These are phyloP conservation scores for Cercophora samala DNA, from an alignment of 495 filamentous ascomycete species.

Conservation along the genomic window DNA sequence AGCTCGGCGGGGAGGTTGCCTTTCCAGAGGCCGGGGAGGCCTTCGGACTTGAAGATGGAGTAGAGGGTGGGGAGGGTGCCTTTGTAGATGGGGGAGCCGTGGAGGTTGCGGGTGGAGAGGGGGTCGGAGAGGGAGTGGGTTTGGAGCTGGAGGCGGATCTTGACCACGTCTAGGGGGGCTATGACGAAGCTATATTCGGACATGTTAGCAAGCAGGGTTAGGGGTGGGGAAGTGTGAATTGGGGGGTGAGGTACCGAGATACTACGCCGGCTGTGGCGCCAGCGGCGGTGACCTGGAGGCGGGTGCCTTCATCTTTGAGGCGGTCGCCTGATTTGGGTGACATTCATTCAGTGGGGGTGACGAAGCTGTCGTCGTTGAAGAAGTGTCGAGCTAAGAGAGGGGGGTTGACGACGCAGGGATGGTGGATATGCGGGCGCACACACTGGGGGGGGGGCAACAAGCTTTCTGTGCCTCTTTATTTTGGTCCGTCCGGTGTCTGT, in stretches of 20 bases:
- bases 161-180: constrained; percentile 90
- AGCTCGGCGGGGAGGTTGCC: constrained; percentile 94
- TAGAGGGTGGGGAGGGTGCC: constrained; percentile 75
- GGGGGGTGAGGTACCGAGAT: constrained; percentile 67
- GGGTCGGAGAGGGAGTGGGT: constrained; percentile 74
- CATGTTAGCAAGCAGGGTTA: background rate
- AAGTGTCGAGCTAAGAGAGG: background rate
- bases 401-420: background rate
- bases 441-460: background rate
- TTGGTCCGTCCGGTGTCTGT: background rate
- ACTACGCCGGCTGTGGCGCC: constrained; percentile 86
- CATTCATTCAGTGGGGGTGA: constrained; percentile 31
- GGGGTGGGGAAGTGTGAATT: background rate
- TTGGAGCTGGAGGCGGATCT: constrained; percentile 93
- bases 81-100: constrained; percentile 65
- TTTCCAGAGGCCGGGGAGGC: constrained; percentile 89
- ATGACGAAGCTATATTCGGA: constrained; percentile 65
- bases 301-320: constrained; percentile 93
- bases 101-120: constrained; percentile 46
- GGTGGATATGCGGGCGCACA: background rate
- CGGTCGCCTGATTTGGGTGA: constrained; percentile 44
- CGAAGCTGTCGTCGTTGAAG: background rate
- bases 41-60: constrained; percentile 72
- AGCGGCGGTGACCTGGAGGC: constrained; percentile 73
- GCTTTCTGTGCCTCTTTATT: background rate